These are phyloP conservation scores for Allantophomopsis lycopodina DNA, from an alignment of 2,329 filamentous ascomycete species.

Conservation along the genomic window DNA sequence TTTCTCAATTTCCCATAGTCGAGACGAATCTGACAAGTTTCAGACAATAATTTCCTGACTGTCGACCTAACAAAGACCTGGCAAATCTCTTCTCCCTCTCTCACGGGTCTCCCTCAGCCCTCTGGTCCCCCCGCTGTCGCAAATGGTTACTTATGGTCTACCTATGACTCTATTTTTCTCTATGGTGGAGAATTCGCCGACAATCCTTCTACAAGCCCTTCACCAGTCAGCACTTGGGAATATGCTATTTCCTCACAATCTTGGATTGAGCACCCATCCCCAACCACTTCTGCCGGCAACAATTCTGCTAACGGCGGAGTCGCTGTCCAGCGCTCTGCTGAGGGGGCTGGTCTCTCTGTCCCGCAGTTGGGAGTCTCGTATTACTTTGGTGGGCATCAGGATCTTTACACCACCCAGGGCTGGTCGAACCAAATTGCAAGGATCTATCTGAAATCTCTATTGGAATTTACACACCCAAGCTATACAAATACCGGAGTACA, in stretches of 20 bases:
- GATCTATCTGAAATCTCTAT: conserved; percentile 58
- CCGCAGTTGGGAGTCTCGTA: conserved; percentile 57
- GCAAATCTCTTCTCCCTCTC: conserved; percentile 47
- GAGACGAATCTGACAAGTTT: no score
- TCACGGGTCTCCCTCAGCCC: conserved; percentile 48
- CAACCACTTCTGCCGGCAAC: conserved; percentile 47
- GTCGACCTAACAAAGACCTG: conserved; percentile 64
- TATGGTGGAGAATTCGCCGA: conserved; percentile 67
- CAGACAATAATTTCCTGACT: conserved; percentile 58
- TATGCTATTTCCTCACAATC: conserved; percentile 44
- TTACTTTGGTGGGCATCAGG: conserved; percentile 69
- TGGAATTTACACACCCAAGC: conserved; percentile 66
- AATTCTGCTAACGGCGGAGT: conserved; percentile 40
- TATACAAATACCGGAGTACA: conserved; percentile 49
- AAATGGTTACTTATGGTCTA: conserved; percentile 65
- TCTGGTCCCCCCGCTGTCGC: conserved; percentile 58
- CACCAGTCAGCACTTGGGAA: conserved; percentile 52
- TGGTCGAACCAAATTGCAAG: conserved; percentile 53
- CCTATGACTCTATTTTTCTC: conserved; percentile 53
- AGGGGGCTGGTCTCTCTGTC: conserved; percentile 60
- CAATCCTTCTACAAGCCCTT: conserved; percentile 38
- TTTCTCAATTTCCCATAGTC: conserved; percentile 1
- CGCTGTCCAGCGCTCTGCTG: conserved; percentile 53
- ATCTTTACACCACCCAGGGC: conserved; percentile 37
- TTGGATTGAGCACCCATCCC: conserved; percentile 51